Base-by-base conservation (phyloP, 305 asterid genomes). In the Petunia hybrid region DNA sequence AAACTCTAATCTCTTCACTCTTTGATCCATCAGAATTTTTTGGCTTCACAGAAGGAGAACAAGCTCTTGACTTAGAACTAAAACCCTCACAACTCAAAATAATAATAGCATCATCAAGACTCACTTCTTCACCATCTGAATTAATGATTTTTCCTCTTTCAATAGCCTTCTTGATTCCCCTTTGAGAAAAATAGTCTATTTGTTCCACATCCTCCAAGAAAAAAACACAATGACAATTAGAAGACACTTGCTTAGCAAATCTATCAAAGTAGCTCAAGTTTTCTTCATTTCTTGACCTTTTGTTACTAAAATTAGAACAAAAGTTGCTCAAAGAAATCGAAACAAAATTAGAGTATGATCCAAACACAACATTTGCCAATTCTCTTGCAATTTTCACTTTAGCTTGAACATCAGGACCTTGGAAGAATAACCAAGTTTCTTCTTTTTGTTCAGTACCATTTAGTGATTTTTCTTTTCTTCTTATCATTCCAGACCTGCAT, bases 371-470 rank as follows among this genome's bases (percentile, higher is more conserved):
- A 62, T 82, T 94, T 56, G 99, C 97, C 69, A 96, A 40, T 79
- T 96, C 98, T 65, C 85, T 87, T 0, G 94, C 91, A 3, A 94
- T 85, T 35, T 77, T 87, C 65, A 90, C 97, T 80, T 96, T 96
- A 2, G 91, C 92, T n/a, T 82, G 88, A 1, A 82, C 78, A 42
- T 90, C 94, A 3, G 62, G 81, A n/a, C 99, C 99, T 22, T 84
- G 89, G 84, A 94, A 94, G 60, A 89, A 78, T 16, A 96, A 43
- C 99, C 99, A 96, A 2, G 97, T 91, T 42, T 92, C 99, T 80
- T 92, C 93, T 80, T 90, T 94, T 3, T 38, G 65, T 31, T 53
- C 82, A 12, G 55, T 31, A 13, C 4, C 60, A 13, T 6, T 76
- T 4, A 3, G 6, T 0, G 35, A 5, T 8, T 51, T 79, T 40